Conservation (phyloP, 345 rosid species). For the Pistacia vera region DNA sequence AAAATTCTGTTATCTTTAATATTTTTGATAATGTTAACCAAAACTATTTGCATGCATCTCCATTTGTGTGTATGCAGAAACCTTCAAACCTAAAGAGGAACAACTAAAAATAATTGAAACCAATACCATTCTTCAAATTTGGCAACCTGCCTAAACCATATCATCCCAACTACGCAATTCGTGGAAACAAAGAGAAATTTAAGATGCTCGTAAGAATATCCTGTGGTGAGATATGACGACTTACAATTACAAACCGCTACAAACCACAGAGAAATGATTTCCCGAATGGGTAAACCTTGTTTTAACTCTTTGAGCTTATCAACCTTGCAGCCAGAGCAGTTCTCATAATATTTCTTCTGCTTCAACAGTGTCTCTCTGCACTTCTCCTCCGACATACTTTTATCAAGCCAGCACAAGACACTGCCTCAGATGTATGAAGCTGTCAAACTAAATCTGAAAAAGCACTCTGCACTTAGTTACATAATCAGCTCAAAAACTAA, state of each 20-base stretch:
- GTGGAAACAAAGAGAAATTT: background rate
- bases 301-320: conserved; percentile 55
- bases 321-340: conserved; percentile 85
- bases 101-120: no score
- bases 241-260: conserved; percentile 72
- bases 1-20: background rate
- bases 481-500: no score
- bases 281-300: conserved; percentile 61
- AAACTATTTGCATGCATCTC: background rate
- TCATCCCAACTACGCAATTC: background rate
- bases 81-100: no score
- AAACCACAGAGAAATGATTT: conserved; percentile 67
- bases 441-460: no score
- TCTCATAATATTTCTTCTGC: conserved; percentile 60
- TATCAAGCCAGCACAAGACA: conserved; percentile 15
- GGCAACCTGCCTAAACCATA: no score
- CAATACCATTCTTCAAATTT: no score
- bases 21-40: no score
- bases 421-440: background rate
- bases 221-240: background rate
- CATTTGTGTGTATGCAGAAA: no score
- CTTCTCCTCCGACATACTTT: conserved; percentile 44
- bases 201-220: background rate
- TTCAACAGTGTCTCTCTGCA: conserved; percentile 47
- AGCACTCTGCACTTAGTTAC: no score